Percentiles rank a stretch among this genome's conserved stretches.
Conservation (phyloP, 2,329 filamentous ascomycete genomes). For the Beauveria sp. region DNA sequence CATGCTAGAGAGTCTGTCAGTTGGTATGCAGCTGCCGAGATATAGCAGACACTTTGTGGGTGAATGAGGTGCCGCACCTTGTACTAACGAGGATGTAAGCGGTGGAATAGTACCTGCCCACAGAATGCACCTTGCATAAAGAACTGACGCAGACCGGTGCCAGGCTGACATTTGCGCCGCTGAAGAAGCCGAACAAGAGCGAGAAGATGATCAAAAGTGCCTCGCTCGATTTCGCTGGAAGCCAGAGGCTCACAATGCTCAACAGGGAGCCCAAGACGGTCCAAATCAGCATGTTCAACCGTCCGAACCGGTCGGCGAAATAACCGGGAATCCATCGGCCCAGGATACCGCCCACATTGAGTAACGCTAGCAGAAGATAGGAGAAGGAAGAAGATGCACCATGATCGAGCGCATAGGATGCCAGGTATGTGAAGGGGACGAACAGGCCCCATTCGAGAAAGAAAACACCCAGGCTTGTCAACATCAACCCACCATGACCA, state of each 20-base stretch:
- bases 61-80: too few species aligned
- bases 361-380: conserved; percentile 56
- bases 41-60: too few species aligned
- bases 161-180: conserved; percentile 69
- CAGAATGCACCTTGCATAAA: conserved; percentile 67
- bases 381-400: conserved; percentile 45
- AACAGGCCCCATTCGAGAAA: conserved; percentile 34
- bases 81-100: conserved; percentile 25
- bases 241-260: too few species aligned
- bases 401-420: conserved; percentile 46
- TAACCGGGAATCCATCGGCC: conserved; percentile 47
- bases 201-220: background rate
- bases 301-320: conserved; percentile 45
- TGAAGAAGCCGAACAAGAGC: conserved; percentile 65
- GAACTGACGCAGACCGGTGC: conserved; percentile 77
- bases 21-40: too few species aligned
- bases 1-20: too few species aligned
- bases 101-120: conserved; percentile 68
- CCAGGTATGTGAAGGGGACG: conserved; percentile 49
- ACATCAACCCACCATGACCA: background rate
- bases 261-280: conserved; percentile 30
- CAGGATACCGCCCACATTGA: conserved; percentile 58
- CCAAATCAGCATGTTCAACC: conserved; percentile 51
- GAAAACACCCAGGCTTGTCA: conserved; percentile 14
- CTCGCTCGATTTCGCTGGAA: too few species aligned